phyloP scores from a whole-genome alignment of 2,329 filamentous ascomycete species.

The Aspergillus sp. region DNA sequence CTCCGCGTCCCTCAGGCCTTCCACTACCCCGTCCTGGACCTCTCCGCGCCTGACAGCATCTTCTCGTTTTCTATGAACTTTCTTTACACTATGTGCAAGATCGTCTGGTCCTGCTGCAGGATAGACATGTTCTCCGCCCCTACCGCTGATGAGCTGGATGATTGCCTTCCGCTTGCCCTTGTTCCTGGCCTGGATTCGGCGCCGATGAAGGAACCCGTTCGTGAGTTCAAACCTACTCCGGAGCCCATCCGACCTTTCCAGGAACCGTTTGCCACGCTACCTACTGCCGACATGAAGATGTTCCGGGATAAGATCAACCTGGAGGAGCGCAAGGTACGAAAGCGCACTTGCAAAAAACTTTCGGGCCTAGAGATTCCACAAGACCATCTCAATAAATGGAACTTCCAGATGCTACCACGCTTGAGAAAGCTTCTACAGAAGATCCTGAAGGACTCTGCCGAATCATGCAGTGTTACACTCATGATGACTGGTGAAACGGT shows the following conservation, averaged over 20 bases:
- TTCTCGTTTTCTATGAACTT: conserved; percentile 49
- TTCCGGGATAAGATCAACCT: conserved; percentile 24
- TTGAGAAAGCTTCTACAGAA: conserved; percentile 61
- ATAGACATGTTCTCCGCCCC: conserved; percentile 47
- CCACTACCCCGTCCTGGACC: conserved; percentile 46
- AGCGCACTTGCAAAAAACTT: conserved; percentile 48
- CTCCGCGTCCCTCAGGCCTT: conserved; percentile 45
- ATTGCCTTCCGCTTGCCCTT: conserved; percentile 44
- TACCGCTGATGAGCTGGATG: conserved; percentile 43
- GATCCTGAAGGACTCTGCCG: conserved; percentile 59
- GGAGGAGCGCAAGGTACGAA: conserved; percentile 37
- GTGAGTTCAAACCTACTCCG: conserved; percentile 17
- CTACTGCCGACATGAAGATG: conserved; percentile 27
- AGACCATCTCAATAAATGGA: conserved; percentile 59
- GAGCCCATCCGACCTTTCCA: conserved; percentile 18
- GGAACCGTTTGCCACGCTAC: conserved; percentile 22
- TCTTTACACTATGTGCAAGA: conserved; percentile 45
- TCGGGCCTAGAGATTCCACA: conserved; percentile 56
- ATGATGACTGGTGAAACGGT: conserved; percentile 61
- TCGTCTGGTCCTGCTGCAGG: conserved; percentile 44
- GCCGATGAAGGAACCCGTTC: conserved; percentile 23
- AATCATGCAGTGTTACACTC: conserved; percentile 63
- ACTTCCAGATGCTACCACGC: conserved; percentile 58
- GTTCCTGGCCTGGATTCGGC: conserved; percentile 36
- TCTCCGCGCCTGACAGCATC: conserved; percentile 42